A percentile compares a stretch with the other conserved stretches of the same genome.
Conservation (phyloP, 192 early-diverging fungal species). For the Pilobolus umbonatus region DNA sequence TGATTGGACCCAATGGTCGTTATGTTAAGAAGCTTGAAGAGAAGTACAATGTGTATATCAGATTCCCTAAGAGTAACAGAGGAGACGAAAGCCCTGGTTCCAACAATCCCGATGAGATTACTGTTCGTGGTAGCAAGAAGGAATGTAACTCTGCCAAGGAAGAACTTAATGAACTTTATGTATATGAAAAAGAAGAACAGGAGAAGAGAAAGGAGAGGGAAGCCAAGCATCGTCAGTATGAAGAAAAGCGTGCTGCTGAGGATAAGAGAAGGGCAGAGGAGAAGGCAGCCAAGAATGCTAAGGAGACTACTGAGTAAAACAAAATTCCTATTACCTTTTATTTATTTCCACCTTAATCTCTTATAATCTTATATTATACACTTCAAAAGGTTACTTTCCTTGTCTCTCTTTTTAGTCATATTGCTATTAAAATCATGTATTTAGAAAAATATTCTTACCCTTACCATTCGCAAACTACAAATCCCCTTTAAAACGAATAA, state of each 20-base stretch:
- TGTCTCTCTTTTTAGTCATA: no score
- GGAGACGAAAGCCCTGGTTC: constrained; percentile 37
- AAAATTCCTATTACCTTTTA: no score
- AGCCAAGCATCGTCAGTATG: constrained; percentile 20
- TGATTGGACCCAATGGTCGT: constrained; percentile 66
- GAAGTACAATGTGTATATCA: constrained; percentile 66
- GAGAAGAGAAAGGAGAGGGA: constrained; percentile 26
- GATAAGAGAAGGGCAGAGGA: constrained; percentile 17
- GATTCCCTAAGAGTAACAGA: constrained; percentile 54
- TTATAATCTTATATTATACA: no score
- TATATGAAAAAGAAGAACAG: constrained; percentile 72
- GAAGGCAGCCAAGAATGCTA: constrained; percentile 12
- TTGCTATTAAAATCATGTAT: no score
- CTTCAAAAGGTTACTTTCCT: no score
- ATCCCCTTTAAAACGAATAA: no score
- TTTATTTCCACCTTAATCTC: no score
- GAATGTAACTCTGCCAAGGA: constrained; percentile 74
- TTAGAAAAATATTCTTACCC: no score
- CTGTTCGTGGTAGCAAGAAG: constrained; percentile 78
- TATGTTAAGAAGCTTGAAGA: constrained; percentile 74
- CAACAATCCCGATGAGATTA: constrained; percentile 56
- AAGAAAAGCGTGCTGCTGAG: constrained; percentile 22
- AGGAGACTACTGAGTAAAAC: constrained; percentile 7
- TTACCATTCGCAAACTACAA: no score
- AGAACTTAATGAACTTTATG: constrained; percentile 78